Base-by-base conservation (phyloP, 2,329 filamentous ascomycete genomes). In the Trichoderma pleuroti region DNA sequence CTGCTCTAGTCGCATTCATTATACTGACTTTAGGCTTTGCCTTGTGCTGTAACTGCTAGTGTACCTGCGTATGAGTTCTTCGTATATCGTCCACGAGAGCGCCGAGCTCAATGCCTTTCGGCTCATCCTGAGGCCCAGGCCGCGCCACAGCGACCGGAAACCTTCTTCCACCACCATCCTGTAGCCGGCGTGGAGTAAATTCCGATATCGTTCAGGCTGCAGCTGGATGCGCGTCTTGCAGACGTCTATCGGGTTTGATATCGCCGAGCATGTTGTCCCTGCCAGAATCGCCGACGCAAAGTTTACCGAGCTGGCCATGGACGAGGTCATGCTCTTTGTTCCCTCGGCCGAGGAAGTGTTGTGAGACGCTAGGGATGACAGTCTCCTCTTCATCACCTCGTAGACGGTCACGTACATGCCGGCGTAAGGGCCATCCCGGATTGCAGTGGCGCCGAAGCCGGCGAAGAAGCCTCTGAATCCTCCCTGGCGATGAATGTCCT, bases 21-120 rank as follows among this genome's bases (percentile, higher is more conserved):
- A 63, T n/a, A 61, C 32, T 28, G 66, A 68, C 18, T 52, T 60
- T n/a, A 68, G 66, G 52, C 66, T 68, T 52, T 42, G 46, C 34
- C 64, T 24, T 68, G 63, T 24, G 12, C 36, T 6, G n/a, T 65
- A 61, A 66, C 61, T 68, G 71, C 76, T 46, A 8, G 64, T 49
- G 52, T 74, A 77, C 75, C 92, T 86, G 72, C 94, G 85, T 73
- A 98, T 91, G 76, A 98, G 81, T 80, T 98, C 95, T 82, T 99
- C 96, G 78, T 99, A 99, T 52, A 98, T 86, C 11, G 95, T 98
- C 96, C 96, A 99, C 9, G 95, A 95, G 75, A 98, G 85, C n/a
- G 96, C 96, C 66, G 92, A 95, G 80, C 94, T 98, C 57, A 98
- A 82, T 6, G 94, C 95, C 81, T 99, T 99, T 75, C 96, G 87